A percentile compares a stretch with the other conserved stretches of the same genome.
Evolutionary conservation across 257 asterid species (phyloP).

Genomic region (Leptodermis oblonga): DNA sequence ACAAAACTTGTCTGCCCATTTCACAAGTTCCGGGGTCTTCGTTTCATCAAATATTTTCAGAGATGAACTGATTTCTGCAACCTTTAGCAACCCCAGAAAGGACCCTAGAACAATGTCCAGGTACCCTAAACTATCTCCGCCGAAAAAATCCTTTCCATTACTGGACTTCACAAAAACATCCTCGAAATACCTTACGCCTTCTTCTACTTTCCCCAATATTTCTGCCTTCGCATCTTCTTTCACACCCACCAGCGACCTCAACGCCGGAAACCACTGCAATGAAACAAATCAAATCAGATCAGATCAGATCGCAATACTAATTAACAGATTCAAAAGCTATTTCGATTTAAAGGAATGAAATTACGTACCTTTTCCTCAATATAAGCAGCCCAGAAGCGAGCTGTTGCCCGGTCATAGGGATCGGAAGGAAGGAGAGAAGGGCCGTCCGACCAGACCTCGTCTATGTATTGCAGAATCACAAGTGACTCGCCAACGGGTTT

Average conservation of each 20-base stretch:
- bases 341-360: too few relatives aligned
- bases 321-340: too few relatives aligned
- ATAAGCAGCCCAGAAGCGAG: slow-evolving; percentile 56
- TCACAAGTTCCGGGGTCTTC: slow-evolving; percentile 30
- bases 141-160: slow-evolving; percentile 40
- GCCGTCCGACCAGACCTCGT: slow-evolving; percentile 32
- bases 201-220: slow-evolving; percentile 13
- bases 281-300: background rate
- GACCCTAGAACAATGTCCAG: slow-evolving; percentile 45
- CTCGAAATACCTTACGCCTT: slow-evolving; percentile 27
- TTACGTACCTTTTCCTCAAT: slow-evolving; percentile 12
- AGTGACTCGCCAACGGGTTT: slow-evolving; percentile 46
- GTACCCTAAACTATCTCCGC: slow-evolving; percentile 43
- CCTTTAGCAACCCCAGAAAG: slow-evolving; percentile 36
- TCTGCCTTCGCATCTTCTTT: slow-evolving; percentile 14
- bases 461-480: slow-evolving; percentile 36
- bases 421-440: slow-evolving; percentile 38
- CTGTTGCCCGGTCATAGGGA: slow-evolving; percentile 35
- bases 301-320: too few relatives aligned
- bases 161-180: slow-evolving; percentile 27
- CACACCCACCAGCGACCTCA: slow-evolving; percentile 11
- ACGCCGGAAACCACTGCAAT: slow-evolving; percentile 35
- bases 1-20: slow-evolving; percentile 32
- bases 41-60: slow-evolving; percentile 26
- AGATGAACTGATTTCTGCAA: slow-evolving; percentile 15